Evolutionary conservation across 768 basidiomycete genomes (phyloP).

Genomic region (Boletus pseudo-olivaceus): DNA sequence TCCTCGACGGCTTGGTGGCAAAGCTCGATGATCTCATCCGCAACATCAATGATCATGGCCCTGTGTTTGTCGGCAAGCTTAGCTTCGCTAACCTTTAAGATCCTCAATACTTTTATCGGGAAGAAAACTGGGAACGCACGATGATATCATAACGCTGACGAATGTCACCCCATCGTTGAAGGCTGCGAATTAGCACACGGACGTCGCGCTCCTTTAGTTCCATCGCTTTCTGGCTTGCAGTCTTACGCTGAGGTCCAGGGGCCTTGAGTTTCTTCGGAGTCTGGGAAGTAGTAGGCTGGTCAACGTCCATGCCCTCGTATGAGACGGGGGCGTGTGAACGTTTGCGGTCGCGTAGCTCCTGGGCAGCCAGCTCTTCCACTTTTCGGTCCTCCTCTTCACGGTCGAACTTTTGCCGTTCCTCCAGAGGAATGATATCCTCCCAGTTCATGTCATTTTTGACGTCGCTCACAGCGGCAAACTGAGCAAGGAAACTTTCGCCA

Average conservation of each 20-base stretch:
- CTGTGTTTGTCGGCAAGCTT: slow-evolving; percentile 94
- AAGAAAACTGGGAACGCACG: slow-evolving; percentile 46
- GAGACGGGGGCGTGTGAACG: slow-evolving; percentile 83
- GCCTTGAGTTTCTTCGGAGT: slow-evolving; percentile 72
- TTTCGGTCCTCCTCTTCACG: slow-evolving; percentile 74
- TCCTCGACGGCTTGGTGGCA: slow-evolving; percentile 82
- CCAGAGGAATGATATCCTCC: slow-evolving; percentile 98
- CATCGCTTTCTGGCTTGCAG: slow-evolving; percentile 90
- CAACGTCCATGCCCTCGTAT: slow-evolving; percentile 93
- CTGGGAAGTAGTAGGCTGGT: slow-evolving; percentile 59
- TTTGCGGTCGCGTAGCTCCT: slow-evolving; percentile 73
- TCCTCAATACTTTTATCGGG: neutral
- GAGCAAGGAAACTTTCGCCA: slow-evolving; percentile 93
- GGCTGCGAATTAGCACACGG: slow-evolving; percentile 88
- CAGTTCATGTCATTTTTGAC: slow-evolving; percentile 98
- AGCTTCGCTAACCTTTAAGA: slow-evolving; percentile 72
- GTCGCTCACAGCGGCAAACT: slow-evolving; percentile 94
- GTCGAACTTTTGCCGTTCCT: slow-evolving; percentile 83
- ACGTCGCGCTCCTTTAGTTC: slow-evolving; percentile 97
- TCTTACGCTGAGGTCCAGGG: slow-evolving; percentile 76
- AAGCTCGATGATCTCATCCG: slow-evolving; percentile 88
- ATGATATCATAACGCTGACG: slow-evolving; percentile 91
- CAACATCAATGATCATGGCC: slow-evolving; percentile 83
- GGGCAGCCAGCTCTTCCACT: slow-evolving; percentile 65
- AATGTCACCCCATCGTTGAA: slow-evolving; percentile 98